phyloP scores from a whole-genome alignment of 179 eudicot species.

The Corrigiola litoralis region DNA sequence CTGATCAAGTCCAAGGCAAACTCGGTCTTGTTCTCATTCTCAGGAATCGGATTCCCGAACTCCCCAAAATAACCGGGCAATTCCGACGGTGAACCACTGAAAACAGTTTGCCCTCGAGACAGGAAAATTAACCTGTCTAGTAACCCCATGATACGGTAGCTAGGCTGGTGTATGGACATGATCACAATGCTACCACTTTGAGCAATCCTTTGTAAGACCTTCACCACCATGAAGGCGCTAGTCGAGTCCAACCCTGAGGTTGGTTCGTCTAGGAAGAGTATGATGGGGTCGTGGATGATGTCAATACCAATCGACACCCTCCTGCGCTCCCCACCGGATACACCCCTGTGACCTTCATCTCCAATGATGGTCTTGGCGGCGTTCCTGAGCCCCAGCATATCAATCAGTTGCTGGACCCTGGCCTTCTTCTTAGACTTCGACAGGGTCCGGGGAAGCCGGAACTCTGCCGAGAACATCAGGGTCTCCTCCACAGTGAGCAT shows the following conservation, averaged over 20 bases:
- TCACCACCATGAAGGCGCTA: slow-evolving; percentile 56
- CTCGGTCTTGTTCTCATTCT: slow-evolving; percentile 53
- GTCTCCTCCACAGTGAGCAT: slow-evolving; percentile 61
- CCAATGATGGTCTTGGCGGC: slow-evolving; percentile 51
- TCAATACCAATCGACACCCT: slow-evolving; percentile 65
- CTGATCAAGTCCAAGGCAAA: slow-evolving; percentile 51
- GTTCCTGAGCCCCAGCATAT: slow-evolving; percentile 49
- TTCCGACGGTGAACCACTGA: slow-evolving; percentile 42
- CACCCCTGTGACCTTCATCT: slow-evolving; percentile 59
- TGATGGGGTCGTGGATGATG: slow-evolving; percentile 54
- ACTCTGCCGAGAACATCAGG: slow-evolving; percentile 47
- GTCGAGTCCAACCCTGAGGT: slow-evolving; percentile 69
- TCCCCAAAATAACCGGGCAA: slow-evolving; percentile 44
- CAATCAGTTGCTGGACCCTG: slow-evolving; percentile 54
- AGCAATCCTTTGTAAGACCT: slow-evolving; percentile 53
- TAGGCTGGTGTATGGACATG: slow-evolving; percentile 54
- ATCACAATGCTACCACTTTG: slow-evolving; percentile 52
- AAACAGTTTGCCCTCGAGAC: slow-evolving; percentile 54
- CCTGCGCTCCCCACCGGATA: slow-evolving; percentile 59
- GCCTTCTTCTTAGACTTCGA: slow-evolving; percentile 45
- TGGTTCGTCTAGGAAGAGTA: slow-evolving; percentile 58
- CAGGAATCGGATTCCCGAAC: slow-evolving; percentile 54
- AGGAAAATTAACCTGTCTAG: slow-evolving; percentile 45
- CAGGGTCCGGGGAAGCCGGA: slow-evolving; percentile 40
- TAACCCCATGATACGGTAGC: slow-evolving; percentile 40